Evolutionary conservation across 768 basidiomycete species (phyloP).

Genomic region (Chalciporus sphaerocephalus): DNA sequence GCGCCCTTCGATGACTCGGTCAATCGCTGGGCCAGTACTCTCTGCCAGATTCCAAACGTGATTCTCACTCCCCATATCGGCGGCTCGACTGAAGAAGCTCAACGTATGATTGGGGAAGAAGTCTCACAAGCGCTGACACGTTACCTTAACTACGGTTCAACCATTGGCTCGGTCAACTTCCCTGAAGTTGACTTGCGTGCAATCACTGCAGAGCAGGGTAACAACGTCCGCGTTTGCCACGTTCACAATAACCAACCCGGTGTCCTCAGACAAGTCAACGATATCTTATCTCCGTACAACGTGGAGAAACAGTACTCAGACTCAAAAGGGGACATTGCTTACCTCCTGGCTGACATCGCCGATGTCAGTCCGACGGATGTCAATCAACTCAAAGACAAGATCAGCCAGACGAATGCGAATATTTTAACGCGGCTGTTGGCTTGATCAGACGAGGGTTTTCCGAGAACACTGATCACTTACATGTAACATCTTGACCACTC

Average conservation of each 20-base stretch:
- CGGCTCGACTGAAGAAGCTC: conserved; percentile 98
- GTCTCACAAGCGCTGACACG: conserved; percentile 80
- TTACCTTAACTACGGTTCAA: conserved; percentile 90
- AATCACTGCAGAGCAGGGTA: conserved; percentile 78
- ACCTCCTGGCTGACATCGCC: conserved; percentile 95
- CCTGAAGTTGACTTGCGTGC: conserved; percentile 96
- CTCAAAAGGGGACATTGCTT: conserved; percentile 88
- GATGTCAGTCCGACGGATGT: conserved; percentile 81
- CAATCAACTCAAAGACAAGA: conserved; percentile 69
- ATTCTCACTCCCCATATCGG: conserved; percentile 99
- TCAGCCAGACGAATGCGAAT: conserved; percentile 77
- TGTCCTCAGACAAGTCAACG: conserved; percentile 93
- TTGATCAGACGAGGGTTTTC: conserved; percentile 26
- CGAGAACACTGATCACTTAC: neutral
- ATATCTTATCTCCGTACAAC: conserved; percentile 90
- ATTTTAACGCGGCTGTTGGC: conserved; percentile 86
- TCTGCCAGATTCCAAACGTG: conserved; percentile 79
- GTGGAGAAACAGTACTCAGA: conserved; percentile 99
- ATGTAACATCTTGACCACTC: conserved; percentile 45
- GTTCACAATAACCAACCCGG: conserved; percentile 95
- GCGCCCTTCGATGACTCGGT: conserved; percentile 83
- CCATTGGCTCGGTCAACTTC: conserved; percentile 94
- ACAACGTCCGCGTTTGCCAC: conserved; percentile 86
- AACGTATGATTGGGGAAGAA: conserved; percentile 94
- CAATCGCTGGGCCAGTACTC: conserved; percentile 75